A percentile compares a stretch with the other conserved stretches of the same genome.
These are phyloP conservation scores for Scutellaria baicalensis DNA, from an alignment of 257 asterid genomes.

Conservation along the genomic window DNA sequence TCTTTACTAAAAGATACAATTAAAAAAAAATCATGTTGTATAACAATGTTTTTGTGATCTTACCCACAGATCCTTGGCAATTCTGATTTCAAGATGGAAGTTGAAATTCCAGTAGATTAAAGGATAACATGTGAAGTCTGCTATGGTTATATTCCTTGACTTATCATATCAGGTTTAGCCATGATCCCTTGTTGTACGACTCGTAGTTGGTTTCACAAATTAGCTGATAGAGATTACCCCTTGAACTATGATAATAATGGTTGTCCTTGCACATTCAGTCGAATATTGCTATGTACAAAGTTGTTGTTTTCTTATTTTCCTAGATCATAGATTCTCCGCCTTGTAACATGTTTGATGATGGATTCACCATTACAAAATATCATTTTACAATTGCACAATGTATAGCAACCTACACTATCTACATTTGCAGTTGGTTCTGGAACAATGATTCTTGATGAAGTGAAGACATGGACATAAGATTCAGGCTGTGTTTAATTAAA, in stretches of 20 bases:
- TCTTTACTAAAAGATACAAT: neutral
- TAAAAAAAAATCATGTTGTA: neutral
- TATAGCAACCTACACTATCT: neutral
- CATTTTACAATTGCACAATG: neutral
- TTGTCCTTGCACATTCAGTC: too few relatives aligned
- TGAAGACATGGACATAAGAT: too few relatives aligned
- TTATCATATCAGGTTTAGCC: neutral
- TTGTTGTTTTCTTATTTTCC: neutral
- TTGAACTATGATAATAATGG: too few relatives aligned
- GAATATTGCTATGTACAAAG: neutral
- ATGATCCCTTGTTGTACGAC: neutral
- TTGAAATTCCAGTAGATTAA: conserved; percentile 75
- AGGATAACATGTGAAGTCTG: neutral
- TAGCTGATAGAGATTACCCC: too few relatives aligned
- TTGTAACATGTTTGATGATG: neutral
- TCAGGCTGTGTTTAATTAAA: too few relatives aligned
- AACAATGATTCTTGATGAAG: too few relatives aligned
- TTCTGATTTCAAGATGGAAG: conserved; percentile 60
- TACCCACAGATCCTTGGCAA: conserved; percentile 54
- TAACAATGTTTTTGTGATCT: conserved; percentile 1
- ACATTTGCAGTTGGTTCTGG: too few relatives aligned
- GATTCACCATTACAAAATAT: neutral
- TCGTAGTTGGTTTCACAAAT: neutral
- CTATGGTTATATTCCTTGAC: neutral
- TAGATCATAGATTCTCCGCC: neutral